phyloP scores from a whole-genome alignment of 2,329 filamentous ascomycete genomes.

The Penicillium digitatum region DNA sequence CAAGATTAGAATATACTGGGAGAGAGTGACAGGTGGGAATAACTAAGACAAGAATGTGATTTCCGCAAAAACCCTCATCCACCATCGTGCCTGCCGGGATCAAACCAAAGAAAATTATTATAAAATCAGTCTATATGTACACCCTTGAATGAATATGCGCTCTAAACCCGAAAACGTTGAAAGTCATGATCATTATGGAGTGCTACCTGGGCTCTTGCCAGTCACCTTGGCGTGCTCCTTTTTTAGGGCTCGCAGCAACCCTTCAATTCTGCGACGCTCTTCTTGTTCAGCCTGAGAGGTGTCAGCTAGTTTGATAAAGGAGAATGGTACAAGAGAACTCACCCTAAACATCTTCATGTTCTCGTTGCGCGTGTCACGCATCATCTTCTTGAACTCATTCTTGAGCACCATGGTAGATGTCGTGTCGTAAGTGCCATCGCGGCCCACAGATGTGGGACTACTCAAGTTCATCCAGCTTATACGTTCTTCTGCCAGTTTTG shows the following conservation, averaged over 20 bases:
- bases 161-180: conserved; percentile 12
- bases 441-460: conserved; percentile 46
- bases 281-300: conserved; percentile 62
- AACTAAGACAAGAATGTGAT: neutral
- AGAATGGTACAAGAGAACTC: conserved; percentile 32
- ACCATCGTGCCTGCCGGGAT: conserved; percentile 20
- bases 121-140: conserved; percentile 25
- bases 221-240: conserved; percentile 38
- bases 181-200: conserved; percentile 36
- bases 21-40: neutral
- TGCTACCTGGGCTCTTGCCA: conserved; percentile 35
- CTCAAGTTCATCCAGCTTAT: conserved; percentile 62
- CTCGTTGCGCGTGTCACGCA: conserved; percentile 66
- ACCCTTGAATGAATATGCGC: conserved; percentile 12
- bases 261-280: conserved; percentile 64
- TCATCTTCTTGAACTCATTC: conserved; percentile 77
- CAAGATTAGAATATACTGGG: neutral
- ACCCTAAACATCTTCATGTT: conserved; percentile 63
- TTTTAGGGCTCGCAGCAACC: conserved; percentile 52
- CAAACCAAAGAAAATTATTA: conserved; percentile 19
- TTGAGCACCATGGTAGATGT: conserved; percentile 67
- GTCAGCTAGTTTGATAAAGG: conserved; percentile 15
- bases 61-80: conserved; percentile 7
- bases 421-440: conserved; percentile 47
- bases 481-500: conserved; percentile 63